These are phyloP conservation scores for Andrographis paniculata DNA, from an alignment of 305 asterid species.

Conservation along the genomic window DNA sequence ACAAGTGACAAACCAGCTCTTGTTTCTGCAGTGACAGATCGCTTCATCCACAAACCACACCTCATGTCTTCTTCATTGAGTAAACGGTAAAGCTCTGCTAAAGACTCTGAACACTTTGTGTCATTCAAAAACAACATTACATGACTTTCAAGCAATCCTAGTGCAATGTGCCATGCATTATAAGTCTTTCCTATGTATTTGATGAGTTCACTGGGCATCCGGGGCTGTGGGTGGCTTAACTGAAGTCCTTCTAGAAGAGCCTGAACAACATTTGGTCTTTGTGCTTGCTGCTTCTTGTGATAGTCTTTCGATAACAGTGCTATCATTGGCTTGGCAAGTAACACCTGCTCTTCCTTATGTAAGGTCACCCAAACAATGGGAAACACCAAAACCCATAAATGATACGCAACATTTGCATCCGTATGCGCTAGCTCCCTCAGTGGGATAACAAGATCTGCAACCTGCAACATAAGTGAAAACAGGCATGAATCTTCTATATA, in stretches of 20 bases:
- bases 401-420: slow-evolving; percentile 94
- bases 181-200: slow-evolving; percentile 97
- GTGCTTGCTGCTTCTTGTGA: slow-evolving; percentile 94
- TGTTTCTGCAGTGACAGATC: slow-evolving; percentile 89
- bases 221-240: slow-evolving; percentile 98
- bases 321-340: slow-evolving; percentile 97
- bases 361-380: slow-evolving; percentile 99
- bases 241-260: slow-evolving; percentile 99
- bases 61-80: slow-evolving; percentile 99
- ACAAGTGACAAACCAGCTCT: slow-evolving; percentile 95
- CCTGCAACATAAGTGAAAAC: slow-evolving; percentile 40
- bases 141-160: slow-evolving; percentile 94
- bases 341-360: slow-evolving; percentile 92
- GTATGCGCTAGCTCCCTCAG: slow-evolving; percentile 93
- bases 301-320: slow-evolving; percentile 90
- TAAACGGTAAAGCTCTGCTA: slow-evolving; percentile 98
- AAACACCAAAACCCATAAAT: slow-evolving; percentile 96
- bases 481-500: slow-evolving; percentile 15
- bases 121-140: slow-evolving; percentile 92
- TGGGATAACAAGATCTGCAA: slow-evolving; percentile 87
- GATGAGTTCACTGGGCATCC: slow-evolving; percentile 99
- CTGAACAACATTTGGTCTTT: slow-evolving; percentile 97
- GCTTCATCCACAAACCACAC: slow-evolving; percentile 99
- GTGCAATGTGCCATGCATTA: slow-evolving; percentile 97
- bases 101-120: slow-evolving; percentile 91